Evolutionary conservation across 2,329 filamentous ascomycete species (phyloP), one percentile per base, ranked within the genome.

Genomic region (Passalora sequoiae): DNA sequence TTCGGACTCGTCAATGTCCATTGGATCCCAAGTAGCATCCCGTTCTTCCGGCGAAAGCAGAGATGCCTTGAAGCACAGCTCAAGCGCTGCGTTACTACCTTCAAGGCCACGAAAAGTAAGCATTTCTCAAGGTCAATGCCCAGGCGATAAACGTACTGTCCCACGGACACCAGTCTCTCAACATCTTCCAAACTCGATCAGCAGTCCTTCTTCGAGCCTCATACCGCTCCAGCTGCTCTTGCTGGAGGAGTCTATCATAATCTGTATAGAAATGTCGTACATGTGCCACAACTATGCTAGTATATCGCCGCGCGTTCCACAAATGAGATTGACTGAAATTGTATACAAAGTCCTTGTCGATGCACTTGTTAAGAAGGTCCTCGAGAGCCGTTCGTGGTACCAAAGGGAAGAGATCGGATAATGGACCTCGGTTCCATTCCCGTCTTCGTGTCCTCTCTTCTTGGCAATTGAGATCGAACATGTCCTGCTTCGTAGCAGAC

Each of bases 221-320:
- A 22, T 52, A 63, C 9, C 59, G 38, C 46, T 60, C 60, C 1
- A 60, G 40, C 6, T 44, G 38, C 24, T 51, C 50, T 3, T 49
- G 49, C 3, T 47, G 51, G 10, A 82, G 64, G 27, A 80, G 66
- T 33, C 69, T 69, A 59, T 83, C 79, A 59, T 83, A 83, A 40
- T 78, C 67, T 40, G 76, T 81, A 53, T 80, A 77, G 6, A 69
- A 60, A 55, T 82, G 79, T 19, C 79, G 73, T 46, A 81, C 77
- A 56, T 81, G 77, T 13, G 79, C 78, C 19, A 78, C 73, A 25
- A 80, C 75, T n/a, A 63, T 55, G 31, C 49, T 53, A 4, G 53
- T 61, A 15, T 49, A 55, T 9, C 58, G 57, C 20, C 54, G 47
- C 20, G 54, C 44, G 38, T 61, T 63, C 45, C 49, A 51, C 38